Conservation (phyloP, 805 yeast species). For the Yarrowia sp. region DNA sequence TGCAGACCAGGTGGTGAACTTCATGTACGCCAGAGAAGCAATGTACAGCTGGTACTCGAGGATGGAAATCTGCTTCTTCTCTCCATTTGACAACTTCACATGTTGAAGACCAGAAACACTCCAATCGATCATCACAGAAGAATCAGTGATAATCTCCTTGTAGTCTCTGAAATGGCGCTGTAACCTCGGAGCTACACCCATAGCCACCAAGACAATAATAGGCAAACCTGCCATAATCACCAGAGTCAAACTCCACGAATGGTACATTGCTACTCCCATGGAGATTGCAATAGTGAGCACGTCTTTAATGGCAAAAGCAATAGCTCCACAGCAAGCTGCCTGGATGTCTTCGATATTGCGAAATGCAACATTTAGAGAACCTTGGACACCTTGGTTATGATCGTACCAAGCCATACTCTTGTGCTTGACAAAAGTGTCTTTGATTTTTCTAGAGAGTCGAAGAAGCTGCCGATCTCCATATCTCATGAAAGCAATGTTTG, state of each 20-base stretch:
- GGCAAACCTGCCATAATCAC: constrained; percentile 77
- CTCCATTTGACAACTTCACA: constrained; percentile 61
- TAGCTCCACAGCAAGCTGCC: constrained; percentile 63
- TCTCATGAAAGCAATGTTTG: constrained; percentile 61
- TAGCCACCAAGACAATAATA: constrained; percentile 51
- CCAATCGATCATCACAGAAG: constrained; percentile 71
- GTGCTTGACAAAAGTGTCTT: constrained; percentile 48
- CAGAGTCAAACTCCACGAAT: constrained; percentile 83
- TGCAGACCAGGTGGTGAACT: constrained; percentile 48
- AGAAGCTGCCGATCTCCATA: constrained; percentile 70
- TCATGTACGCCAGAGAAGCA: constrained; percentile 44
- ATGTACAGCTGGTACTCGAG: constrained; percentile 43
- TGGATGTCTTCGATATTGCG: constrained; percentile 73
- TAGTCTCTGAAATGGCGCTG: constrained; percentile 53
- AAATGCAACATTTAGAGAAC: constrained; percentile 57
- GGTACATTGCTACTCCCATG: constrained; percentile 63
- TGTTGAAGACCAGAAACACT: constrained; percentile 56
- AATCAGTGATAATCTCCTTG: constrained; percentile 53
- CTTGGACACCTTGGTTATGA: constrained; percentile 51
- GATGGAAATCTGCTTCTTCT: constrained; percentile 48
- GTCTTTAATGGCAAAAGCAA: constrained; percentile 57
- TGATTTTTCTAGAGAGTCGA: constrained; percentile 47
- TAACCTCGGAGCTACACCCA: constrained; percentile 51
- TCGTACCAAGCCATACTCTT: constrained; percentile 65
- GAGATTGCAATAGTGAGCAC: constrained; percentile 49